Percentiles rank a stretch among this genome's conserved stretches.
Conservation (phyloP, 2,329 filamentous ascomycete genomes). For the Tympanopsis confertula region DNA sequence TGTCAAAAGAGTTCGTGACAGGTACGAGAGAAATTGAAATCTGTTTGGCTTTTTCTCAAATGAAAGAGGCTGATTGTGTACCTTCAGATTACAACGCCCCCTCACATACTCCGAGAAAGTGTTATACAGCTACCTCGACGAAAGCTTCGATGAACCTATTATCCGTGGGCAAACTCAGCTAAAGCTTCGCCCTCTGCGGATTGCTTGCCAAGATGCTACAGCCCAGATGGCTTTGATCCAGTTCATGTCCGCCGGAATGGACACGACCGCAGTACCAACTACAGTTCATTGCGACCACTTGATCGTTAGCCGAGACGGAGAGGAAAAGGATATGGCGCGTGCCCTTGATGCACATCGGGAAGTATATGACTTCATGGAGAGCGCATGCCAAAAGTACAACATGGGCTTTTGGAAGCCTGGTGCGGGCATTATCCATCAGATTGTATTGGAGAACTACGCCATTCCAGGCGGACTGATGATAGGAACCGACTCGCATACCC, state of each 20-base stretch:
- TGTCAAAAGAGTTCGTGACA: too few relatives aligned
- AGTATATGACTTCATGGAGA: conserved; percentile 24
- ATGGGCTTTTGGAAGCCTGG: conserved; percentile 26
- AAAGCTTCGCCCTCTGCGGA: conserved; percentile 3
- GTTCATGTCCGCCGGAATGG: conserved; percentile 7
- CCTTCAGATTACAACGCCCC: neutral
- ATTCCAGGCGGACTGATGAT: conserved; percentile 21
- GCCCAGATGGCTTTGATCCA: conserved; percentile 8
- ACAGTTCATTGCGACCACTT: conserved; percentile 6
- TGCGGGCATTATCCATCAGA: conserved; percentile 23
- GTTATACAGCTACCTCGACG: conserved; percentile 3
- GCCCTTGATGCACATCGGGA: conserved; percentile 17
- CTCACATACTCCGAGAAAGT: conserved; percentile 6
- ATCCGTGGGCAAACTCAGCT: conserved; percentile 4
- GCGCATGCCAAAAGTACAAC: conserved; percentile 29
- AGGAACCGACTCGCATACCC: conserved; percentile 54
- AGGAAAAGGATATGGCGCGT: conserved; percentile 6
- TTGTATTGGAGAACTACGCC: conserved; percentile 25
- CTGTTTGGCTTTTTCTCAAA: too few relatives aligned
- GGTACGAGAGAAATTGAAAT: too few relatives aligned
- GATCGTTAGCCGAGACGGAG: conserved; percentile 3
- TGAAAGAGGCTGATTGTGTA: neutral
- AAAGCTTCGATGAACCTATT: neutral
- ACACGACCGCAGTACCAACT: conserved; percentile 5
- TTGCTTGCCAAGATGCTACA: conserved; percentile 7